A percentile compares a stretch with the other conserved stretches of the same genome.
Evolutionary conservation across 192 early-diverging fungal species (phyloP).

Genomic region (Backusella luteola): DNA sequence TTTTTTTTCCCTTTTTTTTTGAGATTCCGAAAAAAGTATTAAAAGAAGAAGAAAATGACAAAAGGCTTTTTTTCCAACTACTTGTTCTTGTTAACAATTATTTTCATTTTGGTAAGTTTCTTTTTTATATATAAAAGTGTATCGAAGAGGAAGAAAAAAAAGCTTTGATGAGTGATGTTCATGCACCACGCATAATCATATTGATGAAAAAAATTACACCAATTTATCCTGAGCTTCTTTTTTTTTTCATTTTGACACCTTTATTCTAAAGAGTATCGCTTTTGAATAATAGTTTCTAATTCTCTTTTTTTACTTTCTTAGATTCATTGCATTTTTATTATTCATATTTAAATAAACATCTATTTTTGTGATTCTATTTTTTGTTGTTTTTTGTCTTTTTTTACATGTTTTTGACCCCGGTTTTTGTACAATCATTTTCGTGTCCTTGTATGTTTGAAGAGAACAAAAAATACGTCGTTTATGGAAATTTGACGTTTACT

Average conservation of each 20-base stretch:
- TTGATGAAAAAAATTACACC: conserved; percentile 21
- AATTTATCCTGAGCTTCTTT: conserved; percentile 2
- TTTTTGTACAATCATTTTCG: no score
- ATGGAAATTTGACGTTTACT: no score
- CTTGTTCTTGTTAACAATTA: conserved; percentile 2
- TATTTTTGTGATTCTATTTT: no score
- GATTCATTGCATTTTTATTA: not conserved
- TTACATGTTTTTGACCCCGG: no score
- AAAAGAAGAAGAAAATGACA: not conserved
- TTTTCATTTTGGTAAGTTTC: not conserved
- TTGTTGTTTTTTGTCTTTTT: no score
- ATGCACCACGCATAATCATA: conserved; percentile 27
- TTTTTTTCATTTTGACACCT: not conserved
- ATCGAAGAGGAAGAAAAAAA: not conserved
- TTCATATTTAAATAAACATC: no score
- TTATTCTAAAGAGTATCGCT: not conserved
- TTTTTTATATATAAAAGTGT: not conserved
- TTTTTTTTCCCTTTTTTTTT: not conserved
- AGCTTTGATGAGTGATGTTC: conserved; percentile 23
- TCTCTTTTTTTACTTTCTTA: not conserved
- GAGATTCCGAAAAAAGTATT: not conserved
- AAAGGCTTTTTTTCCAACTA: not conserved
- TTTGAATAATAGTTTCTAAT: not conserved
- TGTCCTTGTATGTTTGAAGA: not conserved
- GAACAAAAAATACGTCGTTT: no score